Evolutionary conservation across 2,329 filamentous ascomycete species (phyloP).

Genomic region (Aspergillus sp.): DNA sequence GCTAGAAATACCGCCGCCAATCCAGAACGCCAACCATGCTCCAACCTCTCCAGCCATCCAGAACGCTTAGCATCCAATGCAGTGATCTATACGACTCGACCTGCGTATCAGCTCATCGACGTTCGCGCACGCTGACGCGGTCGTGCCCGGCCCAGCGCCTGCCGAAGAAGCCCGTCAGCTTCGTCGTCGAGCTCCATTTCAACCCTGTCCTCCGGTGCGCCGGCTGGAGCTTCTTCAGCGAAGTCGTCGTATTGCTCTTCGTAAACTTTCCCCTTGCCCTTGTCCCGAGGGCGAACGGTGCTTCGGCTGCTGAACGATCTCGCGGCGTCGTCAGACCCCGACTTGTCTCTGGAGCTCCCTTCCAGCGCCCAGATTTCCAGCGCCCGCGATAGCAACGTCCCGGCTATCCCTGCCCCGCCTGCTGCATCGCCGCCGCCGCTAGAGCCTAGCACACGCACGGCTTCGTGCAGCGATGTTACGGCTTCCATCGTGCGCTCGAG

Average conservation of each 20-base stretch:
- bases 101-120: conserved; percentile 12
- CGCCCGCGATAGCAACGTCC: conserved; percentile 36
- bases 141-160: conserved; percentile 27
- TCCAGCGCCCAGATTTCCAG: conserved; percentile 39
- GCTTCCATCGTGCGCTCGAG: conserved; percentile 66
- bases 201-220: conserved; percentile 17
- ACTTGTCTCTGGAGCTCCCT: conserved; percentile 19
- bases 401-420: conserved; percentile 38
- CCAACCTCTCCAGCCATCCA: background rate
- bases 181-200: conserved; percentile 36
- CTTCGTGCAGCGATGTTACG: conserved; percentile 70
- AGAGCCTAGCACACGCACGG: conserved; percentile 37
- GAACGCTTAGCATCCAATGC: conserved; percentile 9
- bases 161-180: conserved; percentile 32
- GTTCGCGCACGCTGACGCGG: conserved; percentile 12
- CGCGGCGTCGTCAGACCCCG: conserved; percentile 9
- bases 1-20: background rate
- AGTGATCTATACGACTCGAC: conserved; percentile 5
- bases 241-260: conserved; percentile 15
- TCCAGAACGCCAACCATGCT: conserved; percentile 1
- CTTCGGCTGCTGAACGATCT: conserved; percentile 12
- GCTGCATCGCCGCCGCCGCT: conserved; percentile 39
- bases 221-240: conserved; percentile 21
- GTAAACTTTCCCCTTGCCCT: conserved; percentile 16
- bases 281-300: conserved; percentile 17